A percentile compares a stretch with the other conserved stretches of the same genome.
Evolutionary conservation across 768 basidiomycete species (phyloP).

Genomic region (Phylloporus rhodoxanthus): DNA sequence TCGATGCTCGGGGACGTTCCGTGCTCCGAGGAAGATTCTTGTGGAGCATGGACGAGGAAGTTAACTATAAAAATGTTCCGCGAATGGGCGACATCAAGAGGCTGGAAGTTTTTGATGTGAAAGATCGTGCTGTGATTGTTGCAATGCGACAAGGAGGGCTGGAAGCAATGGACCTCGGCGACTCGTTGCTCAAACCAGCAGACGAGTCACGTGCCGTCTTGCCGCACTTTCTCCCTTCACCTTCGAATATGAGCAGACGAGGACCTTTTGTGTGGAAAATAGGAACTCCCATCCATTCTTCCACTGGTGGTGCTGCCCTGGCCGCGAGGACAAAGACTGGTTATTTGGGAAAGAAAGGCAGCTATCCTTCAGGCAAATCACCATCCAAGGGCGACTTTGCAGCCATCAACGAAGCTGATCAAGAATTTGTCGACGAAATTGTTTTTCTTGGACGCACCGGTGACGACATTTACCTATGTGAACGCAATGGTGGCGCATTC

Average conservation of each 20-base stretch:
- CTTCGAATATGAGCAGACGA: conserved; percentile 59
- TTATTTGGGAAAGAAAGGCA: conserved; percentile 45
- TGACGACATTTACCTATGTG: conserved; percentile 77
- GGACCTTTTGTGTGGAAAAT: conserved; percentile 80
- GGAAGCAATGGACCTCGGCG: conserved; percentile 73
- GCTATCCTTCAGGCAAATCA: conserved; percentile 42
- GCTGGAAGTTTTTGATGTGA: conserved; percentile 75
- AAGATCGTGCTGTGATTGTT: conserved; percentile 69
- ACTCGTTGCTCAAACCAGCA: conserved; percentile 73
- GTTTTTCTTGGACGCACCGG: conserved; percentile 72
- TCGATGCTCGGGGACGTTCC: conserved; percentile 79
- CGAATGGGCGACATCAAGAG: conserved; percentile 80
- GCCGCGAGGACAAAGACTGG: conserved; percentile 38
- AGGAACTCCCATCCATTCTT: conserved; percentile 57
- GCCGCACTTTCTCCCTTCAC: conserved; percentile 64
- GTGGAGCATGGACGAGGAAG: conserved; percentile 66
- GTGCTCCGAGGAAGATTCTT: conserved; percentile 75
- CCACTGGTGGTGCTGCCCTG: conserved; percentile 35
- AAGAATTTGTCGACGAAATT: conserved; percentile 60
- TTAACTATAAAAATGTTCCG: conserved; percentile 34
- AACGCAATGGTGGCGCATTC: conserved; percentile 67
- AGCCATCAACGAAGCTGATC: conserved; percentile 43
- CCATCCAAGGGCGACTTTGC: conserved; percentile 48
- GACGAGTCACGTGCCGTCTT: conserved; percentile 69
- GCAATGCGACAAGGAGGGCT: conserved; percentile 84